Conservation (phyloP, 768 basidiomycete genomes). For the Kwoniella sp. region DNA sequence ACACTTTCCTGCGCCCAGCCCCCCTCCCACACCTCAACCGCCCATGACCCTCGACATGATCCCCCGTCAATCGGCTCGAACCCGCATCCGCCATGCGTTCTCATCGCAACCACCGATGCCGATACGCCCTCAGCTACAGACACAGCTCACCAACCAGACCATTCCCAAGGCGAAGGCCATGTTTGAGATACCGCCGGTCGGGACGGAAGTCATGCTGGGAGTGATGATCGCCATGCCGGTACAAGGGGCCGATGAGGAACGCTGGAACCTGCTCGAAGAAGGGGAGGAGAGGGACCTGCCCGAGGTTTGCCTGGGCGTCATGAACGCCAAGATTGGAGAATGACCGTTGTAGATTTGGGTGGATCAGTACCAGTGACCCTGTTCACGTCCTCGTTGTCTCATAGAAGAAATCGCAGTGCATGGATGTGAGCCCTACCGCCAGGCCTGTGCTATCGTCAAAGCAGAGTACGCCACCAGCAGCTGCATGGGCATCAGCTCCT, state of each 20-base stretch:
- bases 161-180: conserved; percentile 11
- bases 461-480: too few relatives aligned
- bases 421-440: too few relatives aligned
- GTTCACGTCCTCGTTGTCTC: too few relatives aligned
- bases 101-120: background rate
- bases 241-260: conserved; percentile 13
- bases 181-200: conserved; percentile 10
- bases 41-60: conserved; percentile 5
- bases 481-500: too few relatives aligned
- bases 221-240: conserved; percentile 38
- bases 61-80: background rate
- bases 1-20: conserved; percentile 8
- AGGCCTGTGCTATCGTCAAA: too few relatives aligned
- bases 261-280: conserved; percentile 15
- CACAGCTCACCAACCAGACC: background rate
- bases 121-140: background rate
- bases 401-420: too few relatives aligned
- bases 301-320: conserved; percentile 32
- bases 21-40: background rate
- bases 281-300: conserved; percentile 31
- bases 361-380: too few relatives aligned
- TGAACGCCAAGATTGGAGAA: conserved; percentile 12
- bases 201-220: conserved; percentile 28
- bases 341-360: too few relatives aligned
- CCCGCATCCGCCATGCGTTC: conserved; percentile 13